Conservation (phyloP, 2,329 filamentous ascomycete species). For the Sarocladiaceae sp. region DNA sequence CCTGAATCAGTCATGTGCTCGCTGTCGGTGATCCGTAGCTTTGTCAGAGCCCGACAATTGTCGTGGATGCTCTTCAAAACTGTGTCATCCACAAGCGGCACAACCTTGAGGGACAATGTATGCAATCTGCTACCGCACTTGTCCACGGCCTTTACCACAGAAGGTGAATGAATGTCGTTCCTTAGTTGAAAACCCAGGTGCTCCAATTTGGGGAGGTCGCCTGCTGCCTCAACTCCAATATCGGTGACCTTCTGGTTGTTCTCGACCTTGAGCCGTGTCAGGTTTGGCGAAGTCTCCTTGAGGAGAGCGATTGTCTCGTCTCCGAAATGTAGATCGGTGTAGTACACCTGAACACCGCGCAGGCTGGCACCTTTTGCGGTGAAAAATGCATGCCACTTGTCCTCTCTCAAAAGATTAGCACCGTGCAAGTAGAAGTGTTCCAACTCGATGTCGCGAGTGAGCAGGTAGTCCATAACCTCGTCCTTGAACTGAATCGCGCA, state of each 20-base stretch:
- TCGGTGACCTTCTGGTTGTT: constrained; percentile 73
- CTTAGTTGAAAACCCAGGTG: constrained; percentile 72
- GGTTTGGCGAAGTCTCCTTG: constrained; percentile 57
- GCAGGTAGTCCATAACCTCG: constrained; percentile 73
- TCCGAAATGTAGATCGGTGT: constrained; percentile 77
- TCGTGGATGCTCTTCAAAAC: constrained; percentile 68
- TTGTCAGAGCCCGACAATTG: constrained; percentile 63
- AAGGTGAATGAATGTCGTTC: constrained; percentile 41
- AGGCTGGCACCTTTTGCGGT: constrained; percentile 60
- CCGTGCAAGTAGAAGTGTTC: constrained; percentile 75
- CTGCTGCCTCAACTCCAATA: constrained; percentile 61
- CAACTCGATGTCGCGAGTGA: constrained; percentile 66
- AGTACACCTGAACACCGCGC: constrained; percentile 71
- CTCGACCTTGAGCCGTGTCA: constrained; percentile 74
- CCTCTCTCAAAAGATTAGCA: constrained; percentile 75
- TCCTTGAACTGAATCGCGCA: constrained; percentile 94
- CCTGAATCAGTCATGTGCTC: constrained; percentile 70
- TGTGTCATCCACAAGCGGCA: constrained; percentile 61
- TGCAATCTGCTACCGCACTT: constrained; percentile 62
- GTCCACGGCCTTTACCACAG: constrained; percentile 56
- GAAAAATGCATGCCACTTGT: constrained; percentile 70
- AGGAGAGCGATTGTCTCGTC: constrained; percentile 65
- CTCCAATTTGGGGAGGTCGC: constrained; percentile 57
- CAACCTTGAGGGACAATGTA: constrained; percentile 73
- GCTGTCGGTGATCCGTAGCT: constrained; percentile 79